Evolutionary conservation across 306 rosid species (phyloP), one percentile per base, ranked within the genome.

Genomic region (Trifolium dubium): DNA sequence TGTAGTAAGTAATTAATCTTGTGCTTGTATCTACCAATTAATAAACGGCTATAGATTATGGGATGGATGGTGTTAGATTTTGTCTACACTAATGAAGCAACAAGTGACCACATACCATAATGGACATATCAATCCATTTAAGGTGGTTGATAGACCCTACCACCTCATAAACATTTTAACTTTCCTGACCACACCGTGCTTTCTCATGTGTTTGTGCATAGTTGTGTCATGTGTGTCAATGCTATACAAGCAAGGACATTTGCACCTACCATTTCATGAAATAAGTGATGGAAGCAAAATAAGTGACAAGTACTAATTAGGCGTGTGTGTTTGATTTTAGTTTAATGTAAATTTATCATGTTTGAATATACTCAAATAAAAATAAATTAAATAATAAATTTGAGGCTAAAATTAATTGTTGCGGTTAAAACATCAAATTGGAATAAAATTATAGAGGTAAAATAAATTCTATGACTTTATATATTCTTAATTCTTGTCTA

Each of bases 71-170:
- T 88, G 89, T 83, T 88, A 70, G 92, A 86, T 84, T 87, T 79
- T 90, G 92, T 86, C 89, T 83, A 81, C 88, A 81, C 88, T 76
- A 80, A 67, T 29, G 86, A 83, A 85, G 81, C 80, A 64, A 51
- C 32, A 54, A 40, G 62, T 75, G 83, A 77, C 88, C 80, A 64
- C 65, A 59, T 6, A 59, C 53, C 41, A 67, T 60, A 79, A 61
- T 74, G 46, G 58, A 9, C 43, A 32, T 56, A 59, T 73, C 32
- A 49, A 64, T 64, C 72, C 68, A 54, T 64, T 64, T 56, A 29
- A 77, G 79, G 88, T 85, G 89, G 81, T 77, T 9, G 35, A 31
- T 6, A 44, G 73, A 78, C 85, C 88, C 88, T 62, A 78, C 91
- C 85, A 75, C 73, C 50, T 51, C 43, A 37, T 62, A 34, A 73